phyloP scores from a whole-genome alignment of 768 basidiomycete species.

The Polyporus arcularius region DNA sequence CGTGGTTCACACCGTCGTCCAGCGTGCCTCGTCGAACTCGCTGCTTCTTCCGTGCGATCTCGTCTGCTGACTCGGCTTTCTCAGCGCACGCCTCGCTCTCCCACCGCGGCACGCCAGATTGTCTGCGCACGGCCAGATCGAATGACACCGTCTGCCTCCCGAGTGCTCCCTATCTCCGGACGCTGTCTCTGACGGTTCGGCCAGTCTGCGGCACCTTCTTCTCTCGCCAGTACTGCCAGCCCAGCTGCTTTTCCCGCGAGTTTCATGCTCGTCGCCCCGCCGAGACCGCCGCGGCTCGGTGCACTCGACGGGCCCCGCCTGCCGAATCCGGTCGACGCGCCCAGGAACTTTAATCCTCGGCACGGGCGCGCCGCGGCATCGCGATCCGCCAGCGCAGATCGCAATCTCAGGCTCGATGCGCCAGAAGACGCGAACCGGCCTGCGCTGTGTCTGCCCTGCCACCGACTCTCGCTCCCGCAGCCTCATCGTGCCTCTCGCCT shows the following conservation, averaged over 20 bases:
- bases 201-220: background rate
- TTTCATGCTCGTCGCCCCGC: background rate
- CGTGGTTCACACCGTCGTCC: slow-evolving; percentile 16
- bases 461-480: background rate
- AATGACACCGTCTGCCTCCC: slow-evolving; percentile 8
- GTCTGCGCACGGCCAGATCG: slow-evolving; percentile 5
- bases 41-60: slow-evolving; percentile 11
- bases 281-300: background rate
- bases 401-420: background rate
- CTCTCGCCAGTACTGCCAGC: too few relatives aligned
- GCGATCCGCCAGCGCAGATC: slow-evolving; percentile 1
- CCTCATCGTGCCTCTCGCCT: background rate
- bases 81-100: slow-evolving; percentile 9
- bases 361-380: slow-evolving; percentile 14
- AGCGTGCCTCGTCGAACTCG: slow-evolving; percentile 16
- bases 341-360: slow-evolving; percentile 10
- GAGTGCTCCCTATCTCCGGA: slow-evolving; percentile 13
- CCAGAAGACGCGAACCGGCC: background rate
- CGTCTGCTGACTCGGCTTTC: slow-evolving; percentile 21
- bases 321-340: background rate
- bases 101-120: slow-evolving; percentile 9
- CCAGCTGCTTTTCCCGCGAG: background rate
- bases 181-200: background rate
- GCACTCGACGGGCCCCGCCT: background rate
- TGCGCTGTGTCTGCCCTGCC: background rate